Evolutionary conservation across 805 yeast species (phyloP).

Genomic region (Torulaspora maleeae): DNA sequence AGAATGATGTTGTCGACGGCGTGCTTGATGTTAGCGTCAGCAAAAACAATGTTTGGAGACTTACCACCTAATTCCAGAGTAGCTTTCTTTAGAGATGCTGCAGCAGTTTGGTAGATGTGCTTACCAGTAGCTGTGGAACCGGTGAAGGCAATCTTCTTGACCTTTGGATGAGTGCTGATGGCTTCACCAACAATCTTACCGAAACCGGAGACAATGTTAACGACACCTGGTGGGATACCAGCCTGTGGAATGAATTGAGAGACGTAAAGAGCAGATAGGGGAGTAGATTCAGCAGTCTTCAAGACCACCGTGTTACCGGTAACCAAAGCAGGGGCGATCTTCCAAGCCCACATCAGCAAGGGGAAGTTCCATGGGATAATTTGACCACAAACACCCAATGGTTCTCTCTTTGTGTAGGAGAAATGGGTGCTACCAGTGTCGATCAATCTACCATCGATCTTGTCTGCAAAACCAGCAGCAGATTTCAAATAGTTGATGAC

Average conservation of each 20-base stretch:
- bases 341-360: slow-evolving; percentile 89
- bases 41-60: slow-evolving; percentile 85
- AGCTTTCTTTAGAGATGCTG: slow-evolving; percentile 79
- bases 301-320: slow-evolving; percentile 85
- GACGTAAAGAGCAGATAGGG: slow-evolving; percentile 77
- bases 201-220: slow-evolving; percentile 80
- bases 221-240: slow-evolving; percentile 88
- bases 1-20: slow-evolving; percentile 70
- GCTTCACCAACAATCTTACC: slow-evolving; percentile 84
- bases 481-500: slow-evolving; percentile 69
- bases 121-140: slow-evolving; percentile 93
- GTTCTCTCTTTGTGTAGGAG: slow-evolving; percentile 79
- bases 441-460: slow-evolving; percentile 67
- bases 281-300: slow-evolving; percentile 91
- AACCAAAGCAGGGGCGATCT: slow-evolving; percentile 87
- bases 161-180: slow-evolving; percentile 68
- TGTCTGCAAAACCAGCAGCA: slow-evolving; percentile 90
- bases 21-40: slow-evolving; percentile 74
- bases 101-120: slow-evolving; percentile 72
- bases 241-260: slow-evolving; percentile 69
- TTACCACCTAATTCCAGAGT: slow-evolving; percentile 96
- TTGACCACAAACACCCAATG: slow-evolving; percentile 93
- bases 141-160: slow-evolving; percentile 90
- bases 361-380: slow-evolving; percentile 98
- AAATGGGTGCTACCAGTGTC: slow-evolving; percentile 73